Conservation (phyloP, 2,329 filamentous ascomycete genomes). For the Lasiodiplodia hormozganensis region DNA sequence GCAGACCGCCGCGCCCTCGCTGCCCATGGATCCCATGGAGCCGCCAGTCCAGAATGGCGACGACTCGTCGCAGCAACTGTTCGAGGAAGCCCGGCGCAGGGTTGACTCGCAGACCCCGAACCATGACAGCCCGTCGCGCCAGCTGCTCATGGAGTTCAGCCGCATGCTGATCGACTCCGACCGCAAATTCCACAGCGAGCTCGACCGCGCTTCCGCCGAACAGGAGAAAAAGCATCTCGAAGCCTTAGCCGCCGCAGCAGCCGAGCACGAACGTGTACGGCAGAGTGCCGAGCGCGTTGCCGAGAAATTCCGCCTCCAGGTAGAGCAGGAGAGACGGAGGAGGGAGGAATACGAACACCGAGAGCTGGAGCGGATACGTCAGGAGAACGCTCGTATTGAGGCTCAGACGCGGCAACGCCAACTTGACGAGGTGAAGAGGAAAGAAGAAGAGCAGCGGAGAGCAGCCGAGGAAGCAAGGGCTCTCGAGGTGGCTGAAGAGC, state of each 20-base stretch:
- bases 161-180: slow-evolving; percentile 51
- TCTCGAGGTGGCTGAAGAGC: slow-evolving; percentile 41
- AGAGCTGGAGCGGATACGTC: slow-evolving; percentile 51
- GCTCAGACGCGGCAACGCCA: slow-evolving; percentile 43
- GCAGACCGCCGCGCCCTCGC: background rate
- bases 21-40: slow-evolving; percentile 8
- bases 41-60: slow-evolving; percentile 23
- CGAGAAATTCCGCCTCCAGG: slow-evolving; percentile 56
- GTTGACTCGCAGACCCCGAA: slow-evolving; percentile 8
- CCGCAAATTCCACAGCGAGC: slow-evolving; percentile 60
- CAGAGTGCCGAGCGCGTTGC: slow-evolving; percentile 61
- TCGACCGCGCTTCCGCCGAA: slow-evolving; percentile 69
- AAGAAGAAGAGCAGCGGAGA: slow-evolving; percentile 43
- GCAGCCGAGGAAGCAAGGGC: slow-evolving; percentile 34
- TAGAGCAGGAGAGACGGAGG: slow-evolving; percentile 43
- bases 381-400: slow-evolving; percentile 52
- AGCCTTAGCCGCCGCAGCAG: slow-evolving; percentile 70
- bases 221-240: slow-evolving; percentile 68
- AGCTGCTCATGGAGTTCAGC: slow-evolving; percentile 50
- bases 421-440: slow-evolving; percentile 42
- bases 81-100: slow-evolving; percentile 16
- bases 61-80: slow-evolving; percentile 20
- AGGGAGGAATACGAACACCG: slow-evolving; percentile 45
- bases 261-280: slow-evolving; percentile 70
- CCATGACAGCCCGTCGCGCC: slow-evolving; percentile 43